phyloP scores from a whole-genome alignment of 164 flowering plant genomes.

The Berberis vulgaris region DNA sequence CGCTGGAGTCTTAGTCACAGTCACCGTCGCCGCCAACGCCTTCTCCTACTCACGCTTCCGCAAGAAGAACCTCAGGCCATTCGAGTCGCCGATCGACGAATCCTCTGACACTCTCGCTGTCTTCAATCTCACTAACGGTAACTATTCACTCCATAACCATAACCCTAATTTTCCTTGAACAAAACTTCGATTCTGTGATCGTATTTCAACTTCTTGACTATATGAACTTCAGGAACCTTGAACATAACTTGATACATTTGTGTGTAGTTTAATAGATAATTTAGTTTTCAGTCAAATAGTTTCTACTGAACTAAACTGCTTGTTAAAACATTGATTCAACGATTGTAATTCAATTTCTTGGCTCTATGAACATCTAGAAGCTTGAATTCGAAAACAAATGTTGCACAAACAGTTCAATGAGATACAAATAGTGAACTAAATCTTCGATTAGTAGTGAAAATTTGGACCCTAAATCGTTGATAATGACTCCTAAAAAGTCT shows the following conservation, averaged over 20 bases:
- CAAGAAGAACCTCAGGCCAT: slow-evolving; percentile 41
- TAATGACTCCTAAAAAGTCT: too few relatives aligned
- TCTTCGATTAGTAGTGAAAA: too few relatives aligned
- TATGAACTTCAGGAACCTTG: neutral
- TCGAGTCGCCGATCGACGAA: slow-evolving; percentile 75
- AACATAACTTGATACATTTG: neutral
- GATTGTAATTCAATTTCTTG: too few relatives aligned
- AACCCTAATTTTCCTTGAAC: slow-evolving; percentile 4
- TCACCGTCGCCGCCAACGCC: slow-evolving; percentile 77
- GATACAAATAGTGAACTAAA: too few relatives aligned
- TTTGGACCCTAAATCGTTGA: too few relatives aligned
- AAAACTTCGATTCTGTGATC: too few relatives aligned
- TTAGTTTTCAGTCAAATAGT: too few relatives aligned
- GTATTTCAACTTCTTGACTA: neutral
- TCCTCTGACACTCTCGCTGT: slow-evolving; percentile 61
- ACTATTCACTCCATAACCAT: neutral
- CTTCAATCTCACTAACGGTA: slow-evolving; percentile 39
- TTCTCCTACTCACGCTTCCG: slow-evolving; percentile 68
- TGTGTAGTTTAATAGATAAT: neutral
- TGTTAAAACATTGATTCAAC: too few relatives aligned
- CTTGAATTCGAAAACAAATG: too few relatives aligned
- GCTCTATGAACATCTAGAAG: too few relatives aligned
- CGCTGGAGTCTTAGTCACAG: slow-evolving; percentile 63
- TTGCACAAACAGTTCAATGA: too few relatives aligned
- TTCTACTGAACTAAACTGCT: too few relatives aligned